These are phyloP conservation scores for Apiotrichum mycotoxinovorans DNA, from an alignment of 1,284 basidiomycete genomes.

Conservation along the genomic window DNA sequence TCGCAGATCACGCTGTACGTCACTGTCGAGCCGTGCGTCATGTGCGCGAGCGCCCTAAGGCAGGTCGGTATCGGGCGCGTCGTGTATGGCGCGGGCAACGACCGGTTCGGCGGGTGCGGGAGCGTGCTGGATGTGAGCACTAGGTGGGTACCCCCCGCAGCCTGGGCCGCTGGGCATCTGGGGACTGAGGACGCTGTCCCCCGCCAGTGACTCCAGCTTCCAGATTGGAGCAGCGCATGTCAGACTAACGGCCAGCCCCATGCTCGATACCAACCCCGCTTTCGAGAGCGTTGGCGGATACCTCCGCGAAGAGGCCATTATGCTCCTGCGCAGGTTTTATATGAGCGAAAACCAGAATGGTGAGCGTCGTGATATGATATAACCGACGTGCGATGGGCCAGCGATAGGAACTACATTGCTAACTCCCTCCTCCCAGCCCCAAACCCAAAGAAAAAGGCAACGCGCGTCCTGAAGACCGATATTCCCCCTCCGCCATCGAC, in stretches of 20 bases:
- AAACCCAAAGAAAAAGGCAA: slow-evolving; percentile 49
- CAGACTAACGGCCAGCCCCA: too few relatives aligned
- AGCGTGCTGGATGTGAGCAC: slow-evolving; percentile 86
- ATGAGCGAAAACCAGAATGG: slow-evolving; percentile 92
- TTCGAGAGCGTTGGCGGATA: slow-evolving; percentile 81
- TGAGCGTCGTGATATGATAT: too few relatives aligned
- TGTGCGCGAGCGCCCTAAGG: slow-evolving; percentile 93
- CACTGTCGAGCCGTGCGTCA: slow-evolving; percentile 98
- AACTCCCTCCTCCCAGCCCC: slow-evolving; percentile 34
- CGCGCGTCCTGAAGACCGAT: slow-evolving; percentile 49
- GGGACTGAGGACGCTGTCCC: too few relatives aligned
- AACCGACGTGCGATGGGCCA: neutral
- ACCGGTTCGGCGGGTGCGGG: slow-evolving; percentile 95
- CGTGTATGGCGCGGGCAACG: slow-evolving; percentile 91
- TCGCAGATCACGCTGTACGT: slow-evolving; percentile 85
- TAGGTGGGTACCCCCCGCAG: slow-evolving; percentile 55
- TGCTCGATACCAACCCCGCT: slow-evolving; percentile 66
- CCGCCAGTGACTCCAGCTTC: too few relatives aligned
- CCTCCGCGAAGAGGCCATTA: slow-evolving; percentile 86
- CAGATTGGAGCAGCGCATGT: too few relatives aligned
- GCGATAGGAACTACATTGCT: neutral
- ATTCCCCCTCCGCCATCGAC: slow-evolving; percentile 43
- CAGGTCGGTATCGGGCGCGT: slow-evolving; percentile 90
- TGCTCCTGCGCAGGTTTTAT: slow-evolving; percentile 91
- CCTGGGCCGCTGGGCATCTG: too few relatives aligned